These are phyloP conservation scores for Talaromyces rugulosus DNA, from an alignment of 2,329 filamentous ascomycete species.

Conservation along the genomic window DNA sequence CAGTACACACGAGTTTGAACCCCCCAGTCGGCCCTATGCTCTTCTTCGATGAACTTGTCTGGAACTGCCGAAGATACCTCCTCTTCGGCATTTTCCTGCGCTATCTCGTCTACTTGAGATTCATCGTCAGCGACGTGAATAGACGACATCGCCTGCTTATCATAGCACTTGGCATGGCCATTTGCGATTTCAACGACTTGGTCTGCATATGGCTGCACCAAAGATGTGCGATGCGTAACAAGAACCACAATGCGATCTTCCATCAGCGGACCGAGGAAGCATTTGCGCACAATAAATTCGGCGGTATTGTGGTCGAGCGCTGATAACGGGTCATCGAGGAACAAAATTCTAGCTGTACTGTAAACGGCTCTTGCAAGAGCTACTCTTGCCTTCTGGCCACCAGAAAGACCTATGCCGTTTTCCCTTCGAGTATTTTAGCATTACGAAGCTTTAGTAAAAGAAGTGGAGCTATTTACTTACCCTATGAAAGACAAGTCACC, in stretches of 20 bases:
- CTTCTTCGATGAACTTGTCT: constrained; percentile 75
- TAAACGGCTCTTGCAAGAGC: constrained; percentile 60
- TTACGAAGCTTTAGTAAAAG: background rate
- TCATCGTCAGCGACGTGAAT: constrained; percentile 26
- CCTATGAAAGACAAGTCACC: constrained; percentile 60
- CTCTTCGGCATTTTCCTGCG: constrained; percentile 36
- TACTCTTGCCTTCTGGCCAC: constrained; percentile 58
- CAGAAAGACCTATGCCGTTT: constrained; percentile 59
- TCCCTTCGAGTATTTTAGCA: constrained; percentile 26
- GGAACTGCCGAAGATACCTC: constrained; percentile 51
- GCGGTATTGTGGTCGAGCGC: constrained; percentile 63
- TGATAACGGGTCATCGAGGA: constrained; percentile 58
- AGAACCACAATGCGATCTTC: constrained; percentile 53
- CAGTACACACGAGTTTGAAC: constrained; percentile 75
- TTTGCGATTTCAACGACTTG: constrained; percentile 68
- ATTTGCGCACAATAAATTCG: constrained; percentile 55
- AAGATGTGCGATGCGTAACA: constrained; percentile 63
- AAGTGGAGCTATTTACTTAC: background rate
- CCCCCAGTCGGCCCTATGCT: constrained; percentile 68
- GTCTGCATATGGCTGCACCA: constrained; percentile 68
- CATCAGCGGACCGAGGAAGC: constrained; percentile 53
- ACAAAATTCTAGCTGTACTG: constrained; percentile 50
- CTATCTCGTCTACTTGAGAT: constrained; percentile 11
- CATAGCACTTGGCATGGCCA: constrained; percentile 52
- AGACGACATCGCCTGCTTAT: constrained; percentile 45